These are phyloP conservation scores for Gossypium trilobum DNA, from an alignment of 441 rosid species.

Conservation along the genomic window DNA sequence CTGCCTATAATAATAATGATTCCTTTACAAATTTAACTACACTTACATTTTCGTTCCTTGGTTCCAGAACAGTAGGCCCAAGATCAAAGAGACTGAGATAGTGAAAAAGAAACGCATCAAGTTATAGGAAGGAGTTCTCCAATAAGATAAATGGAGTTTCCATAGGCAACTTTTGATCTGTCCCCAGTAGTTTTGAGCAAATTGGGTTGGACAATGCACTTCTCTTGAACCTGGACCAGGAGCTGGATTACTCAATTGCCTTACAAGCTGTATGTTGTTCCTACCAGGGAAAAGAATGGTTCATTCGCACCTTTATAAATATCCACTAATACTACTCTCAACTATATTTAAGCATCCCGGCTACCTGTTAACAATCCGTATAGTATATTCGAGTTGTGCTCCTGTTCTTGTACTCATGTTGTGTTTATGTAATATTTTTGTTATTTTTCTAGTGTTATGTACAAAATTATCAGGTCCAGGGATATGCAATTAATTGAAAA, in stretches of 20 bases:
- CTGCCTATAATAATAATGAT: not conserved
- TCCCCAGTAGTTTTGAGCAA: conserved; percentile 42
- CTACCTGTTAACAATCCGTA: not conserved
- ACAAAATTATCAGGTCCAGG: too few species aligned
- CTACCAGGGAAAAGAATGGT: conserved; percentile 17
- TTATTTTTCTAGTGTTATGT: too few species aligned
- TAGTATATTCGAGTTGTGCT: not conserved
- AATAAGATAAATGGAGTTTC: conserved; percentile 51
- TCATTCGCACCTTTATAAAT: not conserved
- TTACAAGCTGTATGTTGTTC: conserved; percentile 31
- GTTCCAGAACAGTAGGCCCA: conserved; percentile 48
- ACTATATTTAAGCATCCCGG: not conserved
- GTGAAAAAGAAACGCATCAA: conserved; percentile 28
- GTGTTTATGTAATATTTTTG: too few species aligned
- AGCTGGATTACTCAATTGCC: conserved; percentile 31
- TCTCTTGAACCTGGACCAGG: conserved; percentile 32
- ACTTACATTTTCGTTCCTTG: conserved; percentile 53
- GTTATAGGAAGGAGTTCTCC: conserved; percentile 64
- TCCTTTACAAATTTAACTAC: not conserved
- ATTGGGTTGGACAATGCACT: conserved; percentile 37
- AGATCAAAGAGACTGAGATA: conserved; percentile 27
- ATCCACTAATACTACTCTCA: not conserved
- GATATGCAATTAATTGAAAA: too few species aligned
- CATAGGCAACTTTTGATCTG: conserved; percentile 57
- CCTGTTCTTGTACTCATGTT: not conserved